Base-by-base conservation (phyloP, 2,329 filamentous ascomycete genomes). In the Ophiostoma tasmaniense region DNA sequence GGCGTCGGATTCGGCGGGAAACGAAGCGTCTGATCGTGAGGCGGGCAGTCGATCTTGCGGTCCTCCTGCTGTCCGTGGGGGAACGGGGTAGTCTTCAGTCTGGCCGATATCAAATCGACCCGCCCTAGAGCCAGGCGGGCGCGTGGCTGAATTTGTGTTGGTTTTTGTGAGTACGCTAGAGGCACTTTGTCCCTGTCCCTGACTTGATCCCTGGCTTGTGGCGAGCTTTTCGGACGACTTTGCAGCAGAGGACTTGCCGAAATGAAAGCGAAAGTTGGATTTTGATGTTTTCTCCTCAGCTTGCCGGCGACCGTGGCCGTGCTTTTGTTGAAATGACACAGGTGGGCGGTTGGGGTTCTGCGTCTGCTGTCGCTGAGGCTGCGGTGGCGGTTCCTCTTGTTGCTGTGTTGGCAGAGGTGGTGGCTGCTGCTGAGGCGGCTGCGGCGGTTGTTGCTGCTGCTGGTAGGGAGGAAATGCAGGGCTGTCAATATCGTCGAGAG, bases 21-120 rank as follows among this genome's bases (percentile, higher is more conserved):
- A 74, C 70, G 85, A 85, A 59, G 84, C 75, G 70, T 87, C 82
- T 71, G 85, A 85, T 74, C 82, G 73, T 83, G 85, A 73, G 78
- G 81, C 64, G 83, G 81, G 52, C 17, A 25, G 59, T n/a, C 28
- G 33, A 17, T 64, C 62, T 42, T n/a, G 20, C 33, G 22, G 37
- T 39, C 64, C 64, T 39, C 64, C 64, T 30, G 64, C 35, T 65
- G 64, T 65, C 33, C 22, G 37, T 39, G 64, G 64, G 10, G 64
- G 70, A 33, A 14, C 59, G 25, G 50, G 79, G 76, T 45, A 39
- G 10, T 39, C 64, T 39, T 65, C 64, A 37, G 20, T 42, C 64
- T 65, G 64, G n/a, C 74, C 79, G 81, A 72, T 81, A 77, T 59
- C 61, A 64, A 28, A 25, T 14, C 37, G 64, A 45, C 64, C 64